phyloP scores from a whole-genome alignment of 139 green algal species.

The Closterium sp. region DNA sequence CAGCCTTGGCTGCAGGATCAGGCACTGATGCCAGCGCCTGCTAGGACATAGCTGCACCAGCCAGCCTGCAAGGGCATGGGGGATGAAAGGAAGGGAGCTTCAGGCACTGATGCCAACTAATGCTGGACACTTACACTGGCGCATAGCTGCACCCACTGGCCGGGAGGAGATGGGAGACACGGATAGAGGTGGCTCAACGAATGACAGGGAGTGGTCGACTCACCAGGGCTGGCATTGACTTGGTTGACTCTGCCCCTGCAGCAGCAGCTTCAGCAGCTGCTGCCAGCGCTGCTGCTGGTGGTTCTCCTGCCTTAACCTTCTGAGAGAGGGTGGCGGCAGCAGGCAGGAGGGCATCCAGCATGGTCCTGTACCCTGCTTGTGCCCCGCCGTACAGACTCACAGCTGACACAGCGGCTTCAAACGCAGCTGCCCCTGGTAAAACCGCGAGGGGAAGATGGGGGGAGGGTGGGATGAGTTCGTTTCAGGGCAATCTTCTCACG shows the following conservation, averaged over 20 bases:
- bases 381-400: slow-evolving; percentile 27
- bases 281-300: not conserved
- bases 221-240: slow-evolving; percentile 23
- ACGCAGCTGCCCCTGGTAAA: slow-evolving; percentile 18
- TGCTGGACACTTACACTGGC: not conserved
- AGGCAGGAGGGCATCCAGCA: slow-evolving; percentile 28
- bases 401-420: slow-evolving; percentile 11
- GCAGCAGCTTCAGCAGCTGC: slow-evolving; percentile 24
- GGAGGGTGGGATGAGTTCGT: not conserved
- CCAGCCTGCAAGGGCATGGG: too few species aligned
- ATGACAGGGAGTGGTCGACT: not conserved
- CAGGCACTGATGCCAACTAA: too few species aligned
- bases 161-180: too few species aligned
- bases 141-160: not conserved
- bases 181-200: not conserved
- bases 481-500: not conserved
- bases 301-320: not conserved
- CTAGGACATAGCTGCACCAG: too few species aligned
- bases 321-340: slow-evolving; percentile 10
- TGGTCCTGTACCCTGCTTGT: slow-evolving; percentile 13
- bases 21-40: too few species aligned
- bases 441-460: not conserved
- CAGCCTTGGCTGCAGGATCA: too few species aligned
- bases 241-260: slow-evolving; percentile 21
- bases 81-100: too few species aligned